Evolutionary conservation across 73 alveolate species (phyloP).

Genomic region (Urostyla sp.): DNA sequence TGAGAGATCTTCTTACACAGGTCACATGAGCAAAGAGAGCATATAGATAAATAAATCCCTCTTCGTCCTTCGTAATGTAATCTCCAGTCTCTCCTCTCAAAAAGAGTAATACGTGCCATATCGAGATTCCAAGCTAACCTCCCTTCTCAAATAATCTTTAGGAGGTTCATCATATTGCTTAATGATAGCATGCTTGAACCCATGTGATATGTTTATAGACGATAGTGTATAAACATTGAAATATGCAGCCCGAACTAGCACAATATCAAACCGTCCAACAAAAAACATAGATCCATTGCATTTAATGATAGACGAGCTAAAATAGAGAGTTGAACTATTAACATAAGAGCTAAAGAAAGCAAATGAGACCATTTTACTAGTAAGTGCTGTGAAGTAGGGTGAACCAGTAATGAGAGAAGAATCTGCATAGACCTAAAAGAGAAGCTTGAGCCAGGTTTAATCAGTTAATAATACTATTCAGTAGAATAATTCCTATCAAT

Average conservation of each 20-base stretch:
- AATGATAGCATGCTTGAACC: conserved; percentile 97
- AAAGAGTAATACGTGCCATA: conserved; percentile 81
- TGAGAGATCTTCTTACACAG: conserved; percentile 90
- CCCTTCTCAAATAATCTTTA: conserved; percentile 89
- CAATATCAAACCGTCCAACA: conserved; percentile 89
- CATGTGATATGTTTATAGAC: conserved; percentile 85
- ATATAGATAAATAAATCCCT: conserved; percentile 95
- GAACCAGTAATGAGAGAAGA: conserved; percentile 31
- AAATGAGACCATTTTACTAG: conserved; percentile 64
- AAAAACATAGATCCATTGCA: conserved; percentile 88
- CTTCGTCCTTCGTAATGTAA: conserved; percentile 93
- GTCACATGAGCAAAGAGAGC: conserved; percentile 90
- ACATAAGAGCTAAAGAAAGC: conserved; percentile 74
- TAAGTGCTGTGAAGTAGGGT: conserved; percentile 16
- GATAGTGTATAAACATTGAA: conserved; percentile 94
- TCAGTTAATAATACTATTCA: no score
- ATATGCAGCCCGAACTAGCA: conserved; percentile 96
- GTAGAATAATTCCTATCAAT: no score
- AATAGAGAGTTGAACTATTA: conserved; percentile 44
- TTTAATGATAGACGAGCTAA: conserved; percentile 70
- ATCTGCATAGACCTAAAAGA: background rate
- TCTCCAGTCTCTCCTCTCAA: conserved; percentile 85
- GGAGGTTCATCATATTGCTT: conserved; percentile 97
- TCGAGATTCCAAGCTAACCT: conserved; percentile 96
- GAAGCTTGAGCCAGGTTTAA: background rate